Percentiles rank a stretch among this genome's conserved stretches.
Evolutionary conservation across 345 rosid species (phyloP).

Genomic region (Corchorus olitorius): DNA sequence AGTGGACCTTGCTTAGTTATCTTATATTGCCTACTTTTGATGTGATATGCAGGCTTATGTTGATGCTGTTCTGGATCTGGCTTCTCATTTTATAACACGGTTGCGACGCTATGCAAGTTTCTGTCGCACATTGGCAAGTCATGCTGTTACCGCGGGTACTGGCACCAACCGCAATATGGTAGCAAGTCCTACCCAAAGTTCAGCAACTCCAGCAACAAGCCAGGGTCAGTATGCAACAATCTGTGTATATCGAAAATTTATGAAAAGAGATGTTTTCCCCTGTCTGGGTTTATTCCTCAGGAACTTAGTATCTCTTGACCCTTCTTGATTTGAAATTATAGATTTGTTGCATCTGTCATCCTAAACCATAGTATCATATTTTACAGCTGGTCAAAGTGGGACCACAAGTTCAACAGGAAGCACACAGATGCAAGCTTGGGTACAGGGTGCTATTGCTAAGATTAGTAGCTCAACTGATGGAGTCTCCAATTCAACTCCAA

Average conservation of each 20-base stretch:
- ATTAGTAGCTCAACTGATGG: constrained; percentile 88
- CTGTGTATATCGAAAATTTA: constrained; percentile 14
- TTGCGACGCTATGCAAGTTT: constrained; percentile 98
- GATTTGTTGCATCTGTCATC: background rate
- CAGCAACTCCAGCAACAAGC: constrained; percentile 69
- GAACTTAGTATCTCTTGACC: background rate
- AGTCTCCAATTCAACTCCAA: constrained; percentile 61
- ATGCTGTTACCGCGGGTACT: constrained; percentile 92
- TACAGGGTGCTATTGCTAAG: constrained; percentile 97
- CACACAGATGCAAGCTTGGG: constrained; percentile 99
- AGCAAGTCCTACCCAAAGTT: constrained; percentile 84
- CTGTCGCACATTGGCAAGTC: constrained; percentile 96
- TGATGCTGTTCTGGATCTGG: constrained; percentile 97
- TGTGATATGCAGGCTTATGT: constrained; percentile 81
- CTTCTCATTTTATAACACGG: constrained; percentile 97
- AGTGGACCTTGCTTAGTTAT: constrained; percentile 11
- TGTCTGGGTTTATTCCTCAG: no score
- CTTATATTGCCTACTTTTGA: constrained; percentile 21
- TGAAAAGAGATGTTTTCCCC: background rate
- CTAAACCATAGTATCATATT: constrained; percentile 19
- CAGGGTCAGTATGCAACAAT: constrained; percentile 64
- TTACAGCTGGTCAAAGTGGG: constrained; percentile 77
- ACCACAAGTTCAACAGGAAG: constrained; percentile 83
- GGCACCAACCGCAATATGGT: constrained; percentile 85
- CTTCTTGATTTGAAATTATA: background rate